A percentile compares a stretch with the other conserved stretches of the same genome.
These are phyloP conservation scores for Pilobolus umbonatus DNA, from an alignment of 192 early-diverging fungal genomes.

Conservation along the genomic window DNA sequence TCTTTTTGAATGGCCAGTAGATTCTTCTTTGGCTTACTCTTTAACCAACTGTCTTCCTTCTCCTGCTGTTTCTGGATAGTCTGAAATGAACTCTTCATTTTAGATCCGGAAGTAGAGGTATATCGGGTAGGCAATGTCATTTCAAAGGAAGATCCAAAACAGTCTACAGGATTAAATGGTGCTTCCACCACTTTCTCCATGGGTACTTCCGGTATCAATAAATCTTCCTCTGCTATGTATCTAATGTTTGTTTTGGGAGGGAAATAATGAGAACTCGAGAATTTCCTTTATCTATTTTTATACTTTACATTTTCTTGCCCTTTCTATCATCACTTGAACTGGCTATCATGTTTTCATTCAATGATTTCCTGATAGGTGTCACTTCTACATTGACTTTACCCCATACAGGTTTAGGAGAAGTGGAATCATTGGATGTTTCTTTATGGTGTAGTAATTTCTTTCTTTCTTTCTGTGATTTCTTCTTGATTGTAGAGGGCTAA, in stretches of 20 bases:
- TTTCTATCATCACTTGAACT: slow-evolving; percentile 8
- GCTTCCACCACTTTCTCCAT: not conserved
- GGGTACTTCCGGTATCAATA: not conserved
- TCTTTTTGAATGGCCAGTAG: slow-evolving; percentile 46
- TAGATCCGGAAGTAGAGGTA: not conserved
- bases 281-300: not conserved
- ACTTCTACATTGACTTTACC: slow-evolving; percentile 15
- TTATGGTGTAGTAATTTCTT: slow-evolving; percentile 20
- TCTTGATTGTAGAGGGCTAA: slow-evolving; percentile 13
- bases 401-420: slow-evolving; percentile 28
- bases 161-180: not conserved
- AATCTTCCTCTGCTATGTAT: not conserved
- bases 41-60: slow-evolving; percentile 25
- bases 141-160: slow-evolving; percentile 8
- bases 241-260: slow-evolving; percentile 1
- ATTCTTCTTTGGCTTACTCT: slow-evolving; percentile 41
- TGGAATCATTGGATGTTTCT: slow-evolving; percentile 1
- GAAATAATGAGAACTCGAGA: not conserved
- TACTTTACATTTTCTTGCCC: slow-evolving; percentile 20
- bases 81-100: slow-evolving; percentile 6
- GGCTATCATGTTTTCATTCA: not conserved
- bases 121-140: not conserved
- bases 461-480: slow-evolving; percentile 28
- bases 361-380: not conserved
- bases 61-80: slow-evolving; percentile 18